Evolutionary conservation across 1,139 yeast genomes (phyloP), one percentile per base, ranked within the genome.

Genomic region (Taphrina confusa): DNA sequence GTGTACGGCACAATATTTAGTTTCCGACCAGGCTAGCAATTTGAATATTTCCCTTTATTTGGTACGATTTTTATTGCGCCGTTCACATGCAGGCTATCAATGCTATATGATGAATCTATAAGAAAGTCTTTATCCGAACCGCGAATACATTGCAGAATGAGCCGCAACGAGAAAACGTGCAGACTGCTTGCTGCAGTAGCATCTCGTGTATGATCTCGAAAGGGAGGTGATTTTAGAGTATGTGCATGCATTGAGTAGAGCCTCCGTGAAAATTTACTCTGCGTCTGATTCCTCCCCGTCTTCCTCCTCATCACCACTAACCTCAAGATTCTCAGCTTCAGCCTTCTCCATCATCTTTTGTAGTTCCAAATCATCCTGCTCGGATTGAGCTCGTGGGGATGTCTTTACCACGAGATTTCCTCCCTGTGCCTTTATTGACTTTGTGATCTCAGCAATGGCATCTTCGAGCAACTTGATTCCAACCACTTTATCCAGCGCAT

Each of bases 301-400:
- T 63, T 69, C 70, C 54, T 68, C 71, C 27, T 59, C 57, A 18
- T 62, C 62, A 22, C 68, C 69, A 4, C 82, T 79, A 65, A 81
- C 84, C 70, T 80, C 79, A 68, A 80, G 76, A 67, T 80, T 82
- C 71, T 84, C 90, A 69, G 81, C 74, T 73, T 83, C 89, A 67
- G 83, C 82, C 71, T 82, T 78, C 73, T 84, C 90, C 83, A 92
- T 85, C 68, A 92, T 80, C 66, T 96, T 96, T 75, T 90, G 96
- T 72, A 92, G 83, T 76, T 91, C 97, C 64, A 97, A 97, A 74
- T 92, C 99, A 74, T 92, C 99, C 64, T 92, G 87, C 64, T 96
- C 97, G 64, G 97, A 89, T 67, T 92, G 97, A 51, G 97, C 97
- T 82, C 91, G 91, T 71, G 98, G 97, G 69, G 95, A 92, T 97